Evolutionary conservation across 208 protist species (phyloP), one percentile per base, ranked within the genome.

Genomic region (Herpetomonas samuelpessoai): DNA sequence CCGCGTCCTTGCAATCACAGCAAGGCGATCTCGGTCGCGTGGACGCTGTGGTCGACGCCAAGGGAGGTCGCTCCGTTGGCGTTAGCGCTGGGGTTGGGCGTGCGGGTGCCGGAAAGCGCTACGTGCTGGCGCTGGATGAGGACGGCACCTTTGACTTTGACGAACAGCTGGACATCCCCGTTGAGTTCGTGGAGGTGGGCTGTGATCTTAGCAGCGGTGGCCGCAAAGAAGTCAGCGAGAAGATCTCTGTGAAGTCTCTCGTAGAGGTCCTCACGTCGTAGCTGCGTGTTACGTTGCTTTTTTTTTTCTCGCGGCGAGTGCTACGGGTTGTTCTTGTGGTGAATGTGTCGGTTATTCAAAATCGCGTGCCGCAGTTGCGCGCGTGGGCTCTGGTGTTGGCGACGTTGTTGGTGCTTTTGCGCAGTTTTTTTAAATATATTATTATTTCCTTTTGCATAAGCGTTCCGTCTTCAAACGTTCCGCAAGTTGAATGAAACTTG

Each of bases 41-140:
- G 44, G 81, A 91, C 39, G 74, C 22, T 47, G 83, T 95, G 45
- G 61, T 81, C 12, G 81, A 88, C 55, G 66, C 65, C 35, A 76
- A 68, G 10, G 86, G 86, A 29, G 55, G 54, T 2, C 59, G 79
- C 2, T 65, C 82, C 28, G 44, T 47, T 22, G 38, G 31, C 2
- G 41, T 16, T 14, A 56, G 52, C 16, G 68, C 55, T 57, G 21
- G 24, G 30, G 56, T 31, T 25, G 18, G 52, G 24, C 59, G 58
- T 35, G 53, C 49, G 18, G 18, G 65, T 30, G 67, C 66, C 4
- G 53, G 74, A 29, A 51, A 53, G 29, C 44, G 51, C 10, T 71
- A 81, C 53, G 27, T 76, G 38, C 49, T 92, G 22, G 76, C 68
- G 19, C 56, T 90, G 18, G 75, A 76, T 12, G 71, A 70, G 2